Percentiles rank a stretch among this genome's conserved stretches.
Evolutionary conservation across 2,329 filamentous ascomycete species (phyloP).

Genomic region (Colletotrichum paranaense): DNA sequence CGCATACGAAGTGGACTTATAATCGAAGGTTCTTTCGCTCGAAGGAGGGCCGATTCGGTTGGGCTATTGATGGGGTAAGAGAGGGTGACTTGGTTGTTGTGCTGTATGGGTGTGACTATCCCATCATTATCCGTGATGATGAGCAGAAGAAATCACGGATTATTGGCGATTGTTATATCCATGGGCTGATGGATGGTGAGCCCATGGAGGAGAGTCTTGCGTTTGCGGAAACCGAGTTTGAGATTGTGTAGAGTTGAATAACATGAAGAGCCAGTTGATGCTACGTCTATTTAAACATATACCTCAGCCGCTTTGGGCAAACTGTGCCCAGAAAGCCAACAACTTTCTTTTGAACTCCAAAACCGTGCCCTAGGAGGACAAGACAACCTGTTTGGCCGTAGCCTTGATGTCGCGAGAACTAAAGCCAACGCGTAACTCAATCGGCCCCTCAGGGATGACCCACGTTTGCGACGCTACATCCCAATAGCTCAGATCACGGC

Average conservation of each 20-base stretch:
- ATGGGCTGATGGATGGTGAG: conserved; percentile 13
- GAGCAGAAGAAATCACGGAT: not conserved
- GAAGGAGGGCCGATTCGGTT: conserved; percentile 2
- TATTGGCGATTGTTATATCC: conserved; percentile 8
- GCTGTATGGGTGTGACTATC: conserved; percentile 6
- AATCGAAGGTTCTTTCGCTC: conserved; percentile 28
- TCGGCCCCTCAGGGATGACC: conserved; percentile 59
- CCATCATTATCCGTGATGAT: not conserved
- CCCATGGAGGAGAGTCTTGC: not conserved
- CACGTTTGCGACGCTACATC: conserved; percentile 70
- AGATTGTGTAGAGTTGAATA: not conserved
- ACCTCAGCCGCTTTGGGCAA: not conserved
- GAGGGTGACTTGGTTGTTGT: conserved; percentile 8
- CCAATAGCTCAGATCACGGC: conserved; percentile 76
- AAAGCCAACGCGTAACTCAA: conserved; percentile 53
- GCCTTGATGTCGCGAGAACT: conserved; percentile 25
- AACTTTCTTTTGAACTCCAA: not conserved
- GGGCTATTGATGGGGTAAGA: conserved; percentile 1
- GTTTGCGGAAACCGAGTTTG: not conserved
- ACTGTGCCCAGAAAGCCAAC: not conserved
- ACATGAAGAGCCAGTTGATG: not conserved
- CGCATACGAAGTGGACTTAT: conserved; percentile 3
- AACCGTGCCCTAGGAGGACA: not conserved
- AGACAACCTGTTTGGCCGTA: conserved; percentile 7
- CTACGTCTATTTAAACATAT: not conserved